Conservation (phyloP, 2,329 filamentous ascomycete genomes). For the Emergomyces orientalis region DNA sequence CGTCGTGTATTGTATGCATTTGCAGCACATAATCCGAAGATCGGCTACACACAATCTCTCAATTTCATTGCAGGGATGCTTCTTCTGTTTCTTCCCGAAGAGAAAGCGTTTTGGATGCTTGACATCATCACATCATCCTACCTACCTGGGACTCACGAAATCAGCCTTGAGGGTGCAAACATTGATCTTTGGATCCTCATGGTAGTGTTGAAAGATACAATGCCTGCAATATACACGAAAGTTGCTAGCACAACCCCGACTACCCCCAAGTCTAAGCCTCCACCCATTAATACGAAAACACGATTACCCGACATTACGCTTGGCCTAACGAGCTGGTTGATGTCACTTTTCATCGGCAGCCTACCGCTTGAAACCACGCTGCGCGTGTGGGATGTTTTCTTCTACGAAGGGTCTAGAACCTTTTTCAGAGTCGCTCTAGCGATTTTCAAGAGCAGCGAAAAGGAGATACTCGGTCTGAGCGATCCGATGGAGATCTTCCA, state of each 20-base stretch:
- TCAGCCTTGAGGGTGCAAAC: constrained; percentile 82
- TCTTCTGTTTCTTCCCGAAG: constrained; percentile 81
- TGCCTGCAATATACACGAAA: constrained; percentile 78
- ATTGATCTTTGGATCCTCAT: constrained; percentile 91
- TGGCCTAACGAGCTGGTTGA: constrained; percentile 93
- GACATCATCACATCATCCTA: constrained; percentile 85
- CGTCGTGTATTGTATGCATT: constrained; percentile 83
- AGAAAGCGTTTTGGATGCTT: constrained; percentile 85
- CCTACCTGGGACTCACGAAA: constrained; percentile 83
- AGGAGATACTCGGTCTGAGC: constrained; percentile 64
- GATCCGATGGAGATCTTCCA: constrained; percentile 96
- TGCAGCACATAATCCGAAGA: constrained; percentile 77
- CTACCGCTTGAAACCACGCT: constrained; percentile 85
- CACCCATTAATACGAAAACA: constrained; percentile 33
- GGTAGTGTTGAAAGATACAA: constrained; percentile 69
- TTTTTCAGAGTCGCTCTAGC: constrained; percentile 85
- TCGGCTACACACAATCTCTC: constrained; percentile 91
- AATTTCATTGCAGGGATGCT: constrained; percentile 90
- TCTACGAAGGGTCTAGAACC: constrained; percentile 90
- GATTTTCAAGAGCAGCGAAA: constrained; percentile 81
- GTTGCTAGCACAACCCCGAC: constrained; percentile 60
- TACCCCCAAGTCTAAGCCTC: constrained; percentile 32
- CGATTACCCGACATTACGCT: constrained; percentile 81
- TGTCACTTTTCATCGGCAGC: constrained; percentile 92
- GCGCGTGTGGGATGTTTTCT: constrained; percentile 90